A percentile compares a stretch with the other conserved stretches of the same genome.
phyloP scores from a whole-genome alignment of 306 rosid genomes.

The Spatholobus suberectus region DNA sequence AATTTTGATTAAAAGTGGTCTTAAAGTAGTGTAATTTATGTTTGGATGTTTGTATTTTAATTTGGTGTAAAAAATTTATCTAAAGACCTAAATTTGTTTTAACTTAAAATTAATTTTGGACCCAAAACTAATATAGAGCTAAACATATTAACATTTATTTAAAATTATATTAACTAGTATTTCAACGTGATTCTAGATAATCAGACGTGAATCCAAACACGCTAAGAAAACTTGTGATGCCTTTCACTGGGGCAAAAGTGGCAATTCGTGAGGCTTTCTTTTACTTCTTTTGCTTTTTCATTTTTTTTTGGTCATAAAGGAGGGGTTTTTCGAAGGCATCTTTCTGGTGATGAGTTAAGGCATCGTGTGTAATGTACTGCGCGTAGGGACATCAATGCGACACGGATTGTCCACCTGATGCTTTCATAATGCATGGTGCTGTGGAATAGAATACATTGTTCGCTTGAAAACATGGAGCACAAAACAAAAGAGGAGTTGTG shows the following conservation, averaged over 20 bases:
- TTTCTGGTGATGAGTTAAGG: conserved; percentile 11
- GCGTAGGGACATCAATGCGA: conserved; percentile 31
- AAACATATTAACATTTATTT: too few species aligned
- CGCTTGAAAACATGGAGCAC: neutral
- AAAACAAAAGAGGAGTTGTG: neutral
- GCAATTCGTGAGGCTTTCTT: neutral
- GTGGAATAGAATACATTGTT: neutral
- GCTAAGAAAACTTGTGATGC: neutral
- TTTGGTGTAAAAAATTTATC: too few species aligned
- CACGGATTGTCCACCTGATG: conserved; percentile 38
- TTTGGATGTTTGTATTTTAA: too few species aligned
- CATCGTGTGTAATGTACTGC: neutral
- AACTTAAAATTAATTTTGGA: too few species aligned
- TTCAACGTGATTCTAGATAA: too few species aligned
- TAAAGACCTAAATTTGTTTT: too few species aligned
- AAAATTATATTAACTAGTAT: too few species aligned
- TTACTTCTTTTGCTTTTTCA: neutral
- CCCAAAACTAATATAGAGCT: too few species aligned
- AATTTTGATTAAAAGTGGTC: neutral
- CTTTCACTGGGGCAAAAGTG: neutral
- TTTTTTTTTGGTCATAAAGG: neutral
- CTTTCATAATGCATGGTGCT: neutral
- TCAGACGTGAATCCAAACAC: too few species aligned
- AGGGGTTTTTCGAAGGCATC: neutral
- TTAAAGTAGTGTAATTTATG: too few species aligned